Percentiles rank a stretch among this genome's conserved stretches.
Conservation (phyloP, 2,329 filamentous ascomycete species). For the Monilinia aucupariae region DNA sequence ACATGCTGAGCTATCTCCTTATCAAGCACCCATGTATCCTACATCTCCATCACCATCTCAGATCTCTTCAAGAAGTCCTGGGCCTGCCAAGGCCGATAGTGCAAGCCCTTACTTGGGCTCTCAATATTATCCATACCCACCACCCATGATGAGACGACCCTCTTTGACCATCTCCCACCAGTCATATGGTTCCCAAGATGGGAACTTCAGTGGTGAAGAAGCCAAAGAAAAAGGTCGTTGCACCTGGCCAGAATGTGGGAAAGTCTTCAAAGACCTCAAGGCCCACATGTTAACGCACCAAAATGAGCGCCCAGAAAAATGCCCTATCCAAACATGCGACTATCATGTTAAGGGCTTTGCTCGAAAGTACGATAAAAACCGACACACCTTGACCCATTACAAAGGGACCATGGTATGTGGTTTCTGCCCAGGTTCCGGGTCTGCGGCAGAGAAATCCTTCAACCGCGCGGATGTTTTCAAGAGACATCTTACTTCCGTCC, state of each 20-base stretch:
- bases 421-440: slow-evolving; percentile 86
- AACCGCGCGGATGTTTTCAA: slow-evolving; percentile 98
- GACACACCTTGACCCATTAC: slow-evolving; percentile 94
- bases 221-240: slow-evolving; percentile 40
- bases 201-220: slow-evolving; percentile 33
- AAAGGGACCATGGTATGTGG: slow-evolving; percentile 97
- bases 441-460: slow-evolving; percentile 87
- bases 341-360: slow-evolving; percentile 94
- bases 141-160: slow-evolving; percentile 23
- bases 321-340: slow-evolving; percentile 86
- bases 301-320: slow-evolving; percentile 90
- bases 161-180: slow-evolving; percentile 29
- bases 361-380: slow-evolving; percentile 95
- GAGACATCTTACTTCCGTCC: slow-evolving; percentile 84
- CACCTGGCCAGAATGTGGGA: slow-evolving; percentile 53
- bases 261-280: slow-evolving; percentile 59
- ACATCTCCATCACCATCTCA: slow-evolving; percentile 33
- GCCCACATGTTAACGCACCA: slow-evolving; percentile 97
- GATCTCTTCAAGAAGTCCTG: slow-evolving; percentile 30
- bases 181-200: slow-evolving; percentile 31
- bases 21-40: slow-evolving; percentile 32
- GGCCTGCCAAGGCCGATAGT: slow-evolving; percentile 30
- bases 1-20: slow-evolving; percentile 27
- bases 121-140: slow-evolving; percentile 33
- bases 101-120: slow-evolving; percentile 33